phyloP scores from a whole-genome alignment of 768 basidiomycete genomes.

The Boletus eberwhitei region DNA sequence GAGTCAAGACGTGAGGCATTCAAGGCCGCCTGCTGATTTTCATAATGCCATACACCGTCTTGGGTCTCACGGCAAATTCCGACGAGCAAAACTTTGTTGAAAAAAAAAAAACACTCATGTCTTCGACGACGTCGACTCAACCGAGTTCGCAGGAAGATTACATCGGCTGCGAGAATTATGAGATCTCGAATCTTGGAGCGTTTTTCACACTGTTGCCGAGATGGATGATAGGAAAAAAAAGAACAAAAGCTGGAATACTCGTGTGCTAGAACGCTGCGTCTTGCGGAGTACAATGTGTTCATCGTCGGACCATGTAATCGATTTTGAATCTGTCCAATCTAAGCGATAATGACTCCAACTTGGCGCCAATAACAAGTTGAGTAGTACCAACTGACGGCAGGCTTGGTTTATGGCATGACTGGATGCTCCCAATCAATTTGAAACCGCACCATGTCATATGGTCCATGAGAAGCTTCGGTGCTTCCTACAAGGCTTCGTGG shows the following conservation, averaged over 20 bases:
- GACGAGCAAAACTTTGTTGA: not conserved
- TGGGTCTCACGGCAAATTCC: conserved; percentile 2
- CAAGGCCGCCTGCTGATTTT: not conserved
- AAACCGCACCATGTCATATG: conserved; percentile 3
- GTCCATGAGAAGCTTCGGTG: conserved; percentile 9
- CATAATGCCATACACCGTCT: conserved; percentile 2
- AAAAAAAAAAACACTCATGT: not conserved
- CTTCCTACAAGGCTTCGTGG: conserved; percentile 18
- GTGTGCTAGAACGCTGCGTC: not conserved
- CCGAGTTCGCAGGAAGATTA: not conserved
- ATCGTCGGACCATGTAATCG: conserved; percentile 3
- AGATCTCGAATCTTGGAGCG: not conserved
- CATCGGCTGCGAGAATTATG: conserved; percentile 1
- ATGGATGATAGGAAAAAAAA: too few relatives aligned
- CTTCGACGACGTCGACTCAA: not conserved
- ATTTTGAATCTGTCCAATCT: conserved; percentile 19
- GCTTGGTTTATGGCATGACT: conserved; percentile 13
- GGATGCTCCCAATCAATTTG: too few relatives aligned
- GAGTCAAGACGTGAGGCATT: not conserved
- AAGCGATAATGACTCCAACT: conserved; percentile 5
- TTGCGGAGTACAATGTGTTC: not conserved
- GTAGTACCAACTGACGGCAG: conserved; percentile 10
- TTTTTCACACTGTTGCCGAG: not conserved
- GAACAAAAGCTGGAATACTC: too few relatives aligned
- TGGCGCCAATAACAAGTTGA: too few relatives aligned